Evolutionary conservation across 805 yeast genomes (phyloP), one percentile per base, ranked within the genome.

Genomic region (Alloascoidea africana): DNA sequence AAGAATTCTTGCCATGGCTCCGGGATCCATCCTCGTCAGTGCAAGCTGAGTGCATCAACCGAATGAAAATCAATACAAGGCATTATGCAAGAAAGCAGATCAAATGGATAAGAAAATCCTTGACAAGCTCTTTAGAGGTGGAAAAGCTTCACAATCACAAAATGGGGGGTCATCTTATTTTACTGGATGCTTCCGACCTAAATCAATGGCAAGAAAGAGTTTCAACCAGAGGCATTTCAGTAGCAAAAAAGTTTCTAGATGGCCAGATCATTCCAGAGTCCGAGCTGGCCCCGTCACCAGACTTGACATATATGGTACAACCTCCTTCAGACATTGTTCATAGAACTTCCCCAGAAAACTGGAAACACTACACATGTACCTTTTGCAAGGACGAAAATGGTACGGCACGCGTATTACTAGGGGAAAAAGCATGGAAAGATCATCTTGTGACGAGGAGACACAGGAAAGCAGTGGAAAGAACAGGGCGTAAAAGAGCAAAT

Each of bases 71-170:
- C 0, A 64, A 79, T 33, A 91, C 98, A 0, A 59, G 94, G 39
- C 81, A 78, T 49, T 91, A 91, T 55, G 94, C 97, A 1, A 77
- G 76, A 43, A 69, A 70, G 43, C 98, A 91, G 52, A 75, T 85
- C 8, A 86, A 85, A 52, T 91, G 97, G 96, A 86, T 91, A 43
- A 66, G 68, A 36, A 82, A 79, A 45, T 62, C 74, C 41, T 56
- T 91, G 11, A 65, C 76, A 0, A 71, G 75, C 0, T 86, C 78
- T 53, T 52, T 77, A 14, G 53, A 55, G 14, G 62, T 62, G 38
- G 81, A 73, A 43, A 45, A 56, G 0, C 43, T 61, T 14, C 65
- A 63, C 40, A 51, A 56, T 16, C 71, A 59, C 50, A 53, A 66
- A 19, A 63, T 75, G 36, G 83, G 83, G 1, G 85, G 85, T 0